A percentile compares a stretch with the other conserved stretches of the same genome.
phyloP scores from a whole-genome alignment of 2,329 filamentous ascomycete species.

The Sporothrix protearum region DNA sequence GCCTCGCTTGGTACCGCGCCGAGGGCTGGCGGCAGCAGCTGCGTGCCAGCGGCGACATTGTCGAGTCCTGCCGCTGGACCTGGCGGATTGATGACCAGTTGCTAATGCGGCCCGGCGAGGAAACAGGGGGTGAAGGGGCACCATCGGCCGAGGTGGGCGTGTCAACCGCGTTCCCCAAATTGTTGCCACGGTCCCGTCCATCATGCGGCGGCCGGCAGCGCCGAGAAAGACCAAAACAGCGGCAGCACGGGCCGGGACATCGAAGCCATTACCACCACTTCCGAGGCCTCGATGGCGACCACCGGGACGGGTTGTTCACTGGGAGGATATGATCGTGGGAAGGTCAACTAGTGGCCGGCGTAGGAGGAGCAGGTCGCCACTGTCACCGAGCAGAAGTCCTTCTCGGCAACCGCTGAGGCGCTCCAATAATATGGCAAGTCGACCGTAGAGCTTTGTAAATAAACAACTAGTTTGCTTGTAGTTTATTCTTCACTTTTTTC shows the following conservation, averaged over 20 bases:
- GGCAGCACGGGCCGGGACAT: neutral
- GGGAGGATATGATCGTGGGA: neutral
- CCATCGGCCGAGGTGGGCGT: neutral
- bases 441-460: too few species aligned
- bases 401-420: neutral
- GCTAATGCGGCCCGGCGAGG: neutral
- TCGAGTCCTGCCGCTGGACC: conserved; percentile 38
- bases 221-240: neutral
- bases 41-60: conserved; percentile 34
- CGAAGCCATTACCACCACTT: neutral
- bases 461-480: neutral
- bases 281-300: conserved; percentile 14
- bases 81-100: conserved; percentile 33
- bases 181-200: conserved; percentile 5
- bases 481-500: too few species aligned
- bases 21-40: conserved; percentile 40
- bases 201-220: neutral
- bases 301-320: conserved; percentile 15
- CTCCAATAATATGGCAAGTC: neutral
- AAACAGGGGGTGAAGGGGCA: neutral
- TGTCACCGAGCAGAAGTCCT: neutral
- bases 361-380: neutral
- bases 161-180: neutral
- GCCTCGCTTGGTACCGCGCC: conserved; percentile 40
- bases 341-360: neutral